These are phyloP conservation scores for Kodamaea hsintzibuensis DNA, from an alignment of 805 yeast species.

Conservation along the genomic window DNA sequence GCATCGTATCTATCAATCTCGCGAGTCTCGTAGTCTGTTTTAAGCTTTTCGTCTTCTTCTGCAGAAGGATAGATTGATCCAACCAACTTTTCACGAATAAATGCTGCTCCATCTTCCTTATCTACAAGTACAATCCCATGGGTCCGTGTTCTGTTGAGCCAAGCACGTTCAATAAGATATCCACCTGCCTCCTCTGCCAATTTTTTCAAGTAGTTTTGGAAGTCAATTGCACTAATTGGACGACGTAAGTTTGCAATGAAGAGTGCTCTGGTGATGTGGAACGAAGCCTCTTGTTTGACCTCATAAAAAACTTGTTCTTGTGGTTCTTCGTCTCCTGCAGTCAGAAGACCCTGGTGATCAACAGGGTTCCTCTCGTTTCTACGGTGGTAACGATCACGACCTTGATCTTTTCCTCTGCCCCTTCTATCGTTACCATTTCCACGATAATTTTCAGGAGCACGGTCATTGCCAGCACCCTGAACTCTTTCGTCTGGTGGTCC, in stretches of 20 bases:
- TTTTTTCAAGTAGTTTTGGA: conserved; percentile 36
- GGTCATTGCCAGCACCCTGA: not conserved
- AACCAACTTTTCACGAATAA: conserved; percentile 33
- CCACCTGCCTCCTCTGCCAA: conserved; percentile 25
- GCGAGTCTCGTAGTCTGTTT: conserved; percentile 16
- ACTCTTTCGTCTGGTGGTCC: not conserved
- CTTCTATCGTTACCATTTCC: not conserved
- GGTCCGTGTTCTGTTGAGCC: conserved; percentile 43
- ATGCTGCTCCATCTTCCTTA: conserved; percentile 41
- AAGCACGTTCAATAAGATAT: conserved; percentile 41
- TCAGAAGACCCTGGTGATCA: conserved; percentile 21
- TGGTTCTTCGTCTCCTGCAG: conserved; percentile 15
- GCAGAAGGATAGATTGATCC: conserved; percentile 35
- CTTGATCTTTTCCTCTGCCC: not conserved
- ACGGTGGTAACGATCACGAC: not conserved
- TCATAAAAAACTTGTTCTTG: conserved; percentile 37
- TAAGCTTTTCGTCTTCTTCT: conserved; percentile 23
- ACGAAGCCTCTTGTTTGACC: conserved; percentile 29
- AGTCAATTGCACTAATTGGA: conserved; percentile 38
- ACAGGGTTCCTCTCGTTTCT: conserved; percentile 7
- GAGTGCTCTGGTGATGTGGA: conserved; percentile 43
- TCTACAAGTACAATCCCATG: conserved; percentile 45
- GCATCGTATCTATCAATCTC: conserved; percentile 22
- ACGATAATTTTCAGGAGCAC: not conserved
- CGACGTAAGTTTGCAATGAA: conserved; percentile 45